Percentiles rank a stretch among this genome's conserved stretches.
phyloP scores from a whole-genome alignment of 306 rosid genomes.

The Dalbergia oliveri region DNA sequence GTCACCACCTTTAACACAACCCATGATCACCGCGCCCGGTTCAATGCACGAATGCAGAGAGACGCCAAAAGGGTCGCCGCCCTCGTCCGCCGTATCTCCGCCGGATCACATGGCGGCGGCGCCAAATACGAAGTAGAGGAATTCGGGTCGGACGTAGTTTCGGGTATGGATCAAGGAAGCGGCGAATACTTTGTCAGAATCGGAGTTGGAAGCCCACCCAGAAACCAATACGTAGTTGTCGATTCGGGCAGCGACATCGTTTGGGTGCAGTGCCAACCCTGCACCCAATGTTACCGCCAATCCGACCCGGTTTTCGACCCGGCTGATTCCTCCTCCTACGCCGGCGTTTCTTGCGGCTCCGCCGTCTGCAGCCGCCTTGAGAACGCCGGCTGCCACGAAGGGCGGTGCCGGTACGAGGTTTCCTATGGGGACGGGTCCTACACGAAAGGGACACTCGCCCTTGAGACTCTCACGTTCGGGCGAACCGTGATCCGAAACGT shows the following conservation, averaged over 20 bases:
- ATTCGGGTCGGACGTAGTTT: conserved; percentile 89
- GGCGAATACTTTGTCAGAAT: conserved; percentile 90
- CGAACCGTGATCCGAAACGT: conserved; percentile 66
- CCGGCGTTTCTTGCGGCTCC: conserved; percentile 80
- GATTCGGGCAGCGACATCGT: conserved; percentile 95
- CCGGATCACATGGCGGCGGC: conserved; percentile 7
- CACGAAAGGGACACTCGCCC: conserved; percentile 89
- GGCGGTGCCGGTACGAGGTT: conserved; percentile 86
- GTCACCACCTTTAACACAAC: conserved; percentile 34
- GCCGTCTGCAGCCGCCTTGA: conserved; percentile 79
- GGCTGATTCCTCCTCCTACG: conserved; percentile 66
- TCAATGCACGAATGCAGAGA: conserved; percentile 67
- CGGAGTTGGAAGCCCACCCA: conserved; percentile 90
- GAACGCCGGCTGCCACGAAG: conserved; percentile 72
- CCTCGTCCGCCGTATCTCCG: conserved; percentile 53
- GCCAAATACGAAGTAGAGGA: conserved; percentile 39
- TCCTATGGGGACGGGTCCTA: conserved; percentile 93
- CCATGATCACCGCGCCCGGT: conserved; percentile 38
- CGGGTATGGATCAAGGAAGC: conserved; percentile 94
- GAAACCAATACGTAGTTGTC: conserved; percentile 84
- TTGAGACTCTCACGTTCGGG: conserved; percentile 85
- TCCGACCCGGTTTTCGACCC: conserved; percentile 96
- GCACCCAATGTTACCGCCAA: conserved; percentile 81
- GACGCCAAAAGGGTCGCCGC: conserved; percentile 67
- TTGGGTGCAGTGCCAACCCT: conserved; percentile 98